These are phyloP conservation scores for Clitocybe nebularis DNA, from an alignment of 1,284 basidiomycete genomes.

Conservation along the genomic window DNA sequence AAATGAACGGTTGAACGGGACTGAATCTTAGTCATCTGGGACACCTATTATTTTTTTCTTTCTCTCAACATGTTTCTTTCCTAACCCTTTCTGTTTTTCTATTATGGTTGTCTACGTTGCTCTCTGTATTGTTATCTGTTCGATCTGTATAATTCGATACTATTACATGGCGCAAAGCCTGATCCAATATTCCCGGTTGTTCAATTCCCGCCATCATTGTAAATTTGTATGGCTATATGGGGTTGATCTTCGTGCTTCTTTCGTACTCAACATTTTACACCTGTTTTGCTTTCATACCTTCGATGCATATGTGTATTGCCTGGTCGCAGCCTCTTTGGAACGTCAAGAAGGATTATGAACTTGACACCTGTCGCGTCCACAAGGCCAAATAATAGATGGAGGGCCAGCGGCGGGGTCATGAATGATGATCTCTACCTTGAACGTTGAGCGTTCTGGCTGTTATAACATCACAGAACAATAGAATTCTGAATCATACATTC, in stretches of 20 bases:
- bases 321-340: no score
- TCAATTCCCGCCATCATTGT: no score
- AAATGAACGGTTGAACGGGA: conserved; percentile 34
- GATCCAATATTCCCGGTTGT: no score
- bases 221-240: no score
- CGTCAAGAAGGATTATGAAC: background rate
- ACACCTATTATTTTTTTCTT: conserved; percentile 4
- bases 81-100: background rate
- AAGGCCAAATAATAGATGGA: conserved; percentile 5
- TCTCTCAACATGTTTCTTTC: background rate
- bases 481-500: background rate
- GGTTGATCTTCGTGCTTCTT: no score
- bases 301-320: no score
- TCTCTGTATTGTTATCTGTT: conserved; percentile 33
- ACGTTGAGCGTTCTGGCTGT: conserved; percentile 9
- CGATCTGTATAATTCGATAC: conserved; percentile 27
- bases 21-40: conserved; percentile 15
- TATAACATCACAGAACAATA: conserved; percentile 1
- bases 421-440: conserved; percentile 3
- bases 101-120: conserved; percentile 9
- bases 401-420: no score
- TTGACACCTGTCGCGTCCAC: conserved; percentile 2
- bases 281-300: no score
- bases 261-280: no score
- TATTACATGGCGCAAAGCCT: no score